Evolutionary conservation across 164 flowering plant species (phyloP).

Genomic region (Annona cherimola): DNA sequence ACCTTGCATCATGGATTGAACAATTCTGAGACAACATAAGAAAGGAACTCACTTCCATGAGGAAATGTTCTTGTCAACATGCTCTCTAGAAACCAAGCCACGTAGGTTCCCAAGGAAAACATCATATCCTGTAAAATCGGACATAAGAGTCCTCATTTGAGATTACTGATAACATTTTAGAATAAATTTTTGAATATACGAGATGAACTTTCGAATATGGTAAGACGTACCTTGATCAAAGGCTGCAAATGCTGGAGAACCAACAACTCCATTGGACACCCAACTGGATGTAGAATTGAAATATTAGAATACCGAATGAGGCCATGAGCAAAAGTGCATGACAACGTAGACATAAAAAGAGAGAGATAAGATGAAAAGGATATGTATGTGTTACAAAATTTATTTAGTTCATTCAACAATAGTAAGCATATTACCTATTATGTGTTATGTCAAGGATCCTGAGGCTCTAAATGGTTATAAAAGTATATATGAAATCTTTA

Average conservation of each 20-base stretch:
- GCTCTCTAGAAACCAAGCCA: slow-evolving; percentile 95
- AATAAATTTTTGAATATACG: not conserved
- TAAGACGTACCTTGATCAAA: slow-evolving; percentile 76
- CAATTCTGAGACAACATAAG: not conserved
- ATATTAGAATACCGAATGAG: not conserved
- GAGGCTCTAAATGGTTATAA: not conserved
- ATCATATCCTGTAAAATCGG: slow-evolving; percentile 66
- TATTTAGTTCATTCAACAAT: not conserved
- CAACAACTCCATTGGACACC: slow-evolving; percentile 98
- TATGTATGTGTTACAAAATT: not conserved
- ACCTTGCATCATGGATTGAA: not conserved
- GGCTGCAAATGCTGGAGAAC: slow-evolving; percentile 99
- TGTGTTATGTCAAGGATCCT: not conserved
- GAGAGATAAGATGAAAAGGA: not conserved
- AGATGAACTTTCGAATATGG: not conserved
- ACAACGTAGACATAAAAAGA: not conserved
- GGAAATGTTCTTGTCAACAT: slow-evolving; percentile 73
- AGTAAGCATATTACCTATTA: too few relatives aligned
- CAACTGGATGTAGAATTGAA: slow-evolving; percentile 46
- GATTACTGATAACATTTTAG: not conserved
- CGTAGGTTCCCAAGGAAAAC: slow-evolving; percentile 97
- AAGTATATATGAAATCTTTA: not conserved
- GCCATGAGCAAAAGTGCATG: not conserved
- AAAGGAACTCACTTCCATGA: slow-evolving; percentile 64
- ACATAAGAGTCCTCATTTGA: not conserved